phyloP scores from a whole-genome alignment of 169 alveolate genomes.

The Plasmodium ovale region DNA sequence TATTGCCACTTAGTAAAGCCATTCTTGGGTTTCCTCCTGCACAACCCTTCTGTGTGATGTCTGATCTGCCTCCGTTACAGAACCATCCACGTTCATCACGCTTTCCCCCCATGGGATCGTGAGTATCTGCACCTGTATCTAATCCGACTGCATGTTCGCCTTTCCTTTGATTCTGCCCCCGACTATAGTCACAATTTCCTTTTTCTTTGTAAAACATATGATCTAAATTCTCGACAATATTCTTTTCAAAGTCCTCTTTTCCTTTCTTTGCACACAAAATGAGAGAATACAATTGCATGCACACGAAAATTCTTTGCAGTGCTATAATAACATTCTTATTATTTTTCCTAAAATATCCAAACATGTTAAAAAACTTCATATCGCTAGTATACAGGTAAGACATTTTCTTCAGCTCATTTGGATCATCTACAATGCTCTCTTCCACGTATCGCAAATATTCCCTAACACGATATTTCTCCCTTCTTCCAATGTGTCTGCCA shows the following conservation, averaged over 20 bases:
- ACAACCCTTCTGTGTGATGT: not conserved
- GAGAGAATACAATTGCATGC: constrained; percentile 68
- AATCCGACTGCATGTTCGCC: not conserved
- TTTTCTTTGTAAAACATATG: constrained; percentile 31
- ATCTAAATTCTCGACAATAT: constrained; percentile 6
- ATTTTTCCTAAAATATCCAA: constrained; percentile 69
- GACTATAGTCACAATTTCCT: constrained; percentile 1
- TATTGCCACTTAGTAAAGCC: not conserved
- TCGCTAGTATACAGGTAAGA: constrained; percentile 42
- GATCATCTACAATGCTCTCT: constrained; percentile 22
- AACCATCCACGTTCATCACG: not conserved
- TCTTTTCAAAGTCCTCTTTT: constrained; percentile 40
- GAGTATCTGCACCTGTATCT: not conserved
- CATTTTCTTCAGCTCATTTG: constrained; percentile 41
- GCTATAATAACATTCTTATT: constrained; percentile 68
- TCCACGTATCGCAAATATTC: constrained; percentile 29
- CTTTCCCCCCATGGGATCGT: not conserved
- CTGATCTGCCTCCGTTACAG: not conserved
- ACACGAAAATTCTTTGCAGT: constrained; percentile 58
- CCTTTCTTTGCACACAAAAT: constrained; percentile 62
- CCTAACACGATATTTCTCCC: constrained; percentile 7
- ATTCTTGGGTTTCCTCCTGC: not conserved
- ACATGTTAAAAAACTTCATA: constrained; percentile 63
- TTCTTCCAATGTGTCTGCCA: not conserved
- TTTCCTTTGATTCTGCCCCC: not conserved